Evolutionary conservation across 371 early-diverging fungal species (phyloP), one percentile per base, ranked within the genome.

Genomic region (Dentiscutata heterogama): DNA sequence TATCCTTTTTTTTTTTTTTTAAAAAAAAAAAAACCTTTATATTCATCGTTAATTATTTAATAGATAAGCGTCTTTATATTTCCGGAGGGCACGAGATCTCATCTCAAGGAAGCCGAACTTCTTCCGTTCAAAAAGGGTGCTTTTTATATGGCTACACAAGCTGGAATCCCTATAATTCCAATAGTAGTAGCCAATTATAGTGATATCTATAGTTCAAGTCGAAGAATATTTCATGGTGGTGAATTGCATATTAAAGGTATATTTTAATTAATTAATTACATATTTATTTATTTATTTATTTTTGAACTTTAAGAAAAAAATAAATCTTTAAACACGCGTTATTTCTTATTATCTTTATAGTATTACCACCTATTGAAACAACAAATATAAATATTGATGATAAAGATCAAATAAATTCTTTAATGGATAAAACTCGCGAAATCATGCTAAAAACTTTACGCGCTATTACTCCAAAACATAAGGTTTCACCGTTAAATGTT

Each of bases 61-160:
- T 84, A 95, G 91, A 89, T 90, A 51, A 93, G 94, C 58, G 94
- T 98, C 51, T 96, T 93, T 90, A 90, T 98, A 74, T 97, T 94
- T 89, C 97, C 98, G 42, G 99, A 98, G 88, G 99, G 98, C 68
- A 98, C 98, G 11, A 94, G 98, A 50, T 94, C 95, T 8, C 93
- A 91, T 83, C 91, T 92, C 53, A 86, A 89, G 35, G 92, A 91
- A 73, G 90, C 95, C 27, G 88, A 89, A 72, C 83, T 98, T 82
- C 87, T 98, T 68, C 97, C 96, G 0, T 98, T 98, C 89, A 98
- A 98, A 85, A 95, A 96, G 86, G 96, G 96, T 14, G 94, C 95
- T 8, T 98, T 98, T 86, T 93, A 96, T 83, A 91, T 98, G 84
- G 98, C 99, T 16, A 92, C 94, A 76, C 94, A 96, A 83, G 95